These are phyloP conservation scores for Nicotiana noctiflora DNA, from an alignment of 257 asterid genomes.

Conservation along the genomic window DNA sequence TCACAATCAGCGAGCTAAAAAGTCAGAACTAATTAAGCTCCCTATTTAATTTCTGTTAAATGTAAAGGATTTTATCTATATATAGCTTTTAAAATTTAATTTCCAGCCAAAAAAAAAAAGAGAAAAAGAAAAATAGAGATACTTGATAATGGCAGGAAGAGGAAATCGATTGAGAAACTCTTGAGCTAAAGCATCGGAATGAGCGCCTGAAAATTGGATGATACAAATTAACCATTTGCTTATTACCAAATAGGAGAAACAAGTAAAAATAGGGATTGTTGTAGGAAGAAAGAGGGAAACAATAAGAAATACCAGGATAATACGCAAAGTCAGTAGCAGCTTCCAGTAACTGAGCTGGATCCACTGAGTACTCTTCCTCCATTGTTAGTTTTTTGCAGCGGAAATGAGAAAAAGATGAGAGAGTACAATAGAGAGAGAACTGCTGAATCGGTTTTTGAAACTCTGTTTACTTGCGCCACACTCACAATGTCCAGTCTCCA, in stretches of 20 bases:
- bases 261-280: not conserved
- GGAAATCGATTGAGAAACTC: conserved; percentile 77
- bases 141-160: conserved; percentile 73
- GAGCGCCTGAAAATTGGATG: conserved; percentile 43
- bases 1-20: conserved; percentile 2
- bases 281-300: too few relatives aligned
- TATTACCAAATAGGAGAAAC: not conserved
- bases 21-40: not conserved
- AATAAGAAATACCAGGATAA: conserved; percentile 35
- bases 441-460: not conserved
- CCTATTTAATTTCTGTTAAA: not conserved
- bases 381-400: conserved; percentile 12
- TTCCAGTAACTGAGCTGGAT: conserved; percentile 59
- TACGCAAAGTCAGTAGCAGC: conserved; percentile 69
- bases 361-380: conserved; percentile 76
- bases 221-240: not conserved
- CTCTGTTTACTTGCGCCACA: not conserved
- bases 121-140: conserved; percentile 1
- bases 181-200: conserved; percentile 60
- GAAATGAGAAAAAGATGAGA: not conserved
- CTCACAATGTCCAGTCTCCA: not conserved
- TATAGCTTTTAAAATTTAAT: not conserved
- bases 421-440: not conserved
- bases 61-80: not conserved
- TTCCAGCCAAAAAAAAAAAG: not conserved